Evolutionary conservation across 495 filamentous ascomycete genomes (phyloP), one percentile per base, ranked within the genome.

Genomic region (Letharia columbiana): DNA sequence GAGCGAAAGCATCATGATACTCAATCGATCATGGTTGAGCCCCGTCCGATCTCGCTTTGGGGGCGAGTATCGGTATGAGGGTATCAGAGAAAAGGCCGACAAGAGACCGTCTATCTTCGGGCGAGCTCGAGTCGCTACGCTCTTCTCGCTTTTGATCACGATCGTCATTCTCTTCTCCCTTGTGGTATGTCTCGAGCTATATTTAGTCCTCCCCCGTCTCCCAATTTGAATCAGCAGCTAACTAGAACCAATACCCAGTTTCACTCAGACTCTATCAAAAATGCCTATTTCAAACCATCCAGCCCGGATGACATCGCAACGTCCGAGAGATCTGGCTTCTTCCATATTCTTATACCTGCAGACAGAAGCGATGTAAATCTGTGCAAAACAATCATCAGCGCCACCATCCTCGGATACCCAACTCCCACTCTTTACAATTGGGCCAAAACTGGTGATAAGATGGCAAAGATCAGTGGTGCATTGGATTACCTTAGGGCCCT

Each of bases 331-430:
- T 42, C 59, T 31, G 59, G 31, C 39, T 37, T 42, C 18, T 50
- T 58, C 61, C 66, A 67, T 39, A 31, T 67, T 15, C 66, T 67
- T n/a, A 59, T 67, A 47, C 66, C 66, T 35, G 66, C 66, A 10
- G 50, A 47, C 54, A 61, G 58, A 44, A 61, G 60, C 35, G 60
- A 63, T 47, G 60, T 62, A 4, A 63, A 67, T 35, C 61, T 67
- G 11, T 67, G 66, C 49, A 67, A 67, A 60, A 63, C 60, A 4
- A 63, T 67, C 39, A 40, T 67, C 18, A 63, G 59, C 61, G 56
- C 60, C 28, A 67, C 66, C 15, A 41, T 67, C 37, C 40, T 59
- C 35, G 28, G 47, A 61, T 67, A 63, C 42, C 66, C 66, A 40
- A 67, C 42, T n/a, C 61, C 66, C 15, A 64, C 54, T 40, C 45